Evolutionary conservation across 164 flowering plant genomes (phyloP), one percentile per base, ranked within the genome.

Genomic region (Magnolia changhungtana): DNA sequence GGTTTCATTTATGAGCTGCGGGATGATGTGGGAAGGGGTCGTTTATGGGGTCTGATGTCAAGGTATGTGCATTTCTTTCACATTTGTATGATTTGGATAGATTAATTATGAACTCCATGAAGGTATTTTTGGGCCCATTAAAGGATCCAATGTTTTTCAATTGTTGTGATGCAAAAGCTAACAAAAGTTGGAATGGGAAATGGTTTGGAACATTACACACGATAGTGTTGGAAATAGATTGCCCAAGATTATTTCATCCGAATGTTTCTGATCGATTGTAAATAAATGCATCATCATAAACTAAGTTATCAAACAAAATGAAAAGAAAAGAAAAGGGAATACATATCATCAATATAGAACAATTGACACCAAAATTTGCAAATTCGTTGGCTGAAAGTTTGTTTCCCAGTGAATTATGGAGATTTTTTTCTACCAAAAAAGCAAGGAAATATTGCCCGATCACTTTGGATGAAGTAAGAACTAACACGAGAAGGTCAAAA

Each of bases 1-100:
- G 97, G 90, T 80, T 87, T 90, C 81, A 71, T 73, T 74, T 80
- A 78, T 78, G 97, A 95, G 82, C 81, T 95, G 59, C 87, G 93
- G 59, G 95, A 90, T 85, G 97, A 94, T 79, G 80, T 84, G 50
- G 96, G 95, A 50, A 81, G 91, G 70, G 83, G 91, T 80, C 93
- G 94, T 21, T 66, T 95, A 75, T 95, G 96, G 98, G 90, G 97
- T 76, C 82, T 92, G 50, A 82, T 92, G 85, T 81, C 95, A 76
- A 90, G 98, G 97, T 92, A 81, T 77, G 24, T 18, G 45, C 58
- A 50, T 58, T 29, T 29, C 58, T 24, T 73, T 50, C 55, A 23
- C n/a, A 13, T 63, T 0, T 70, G 18, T 24, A 37, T 37, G 19
- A 49, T 71, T 71, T 8, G 2, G 21, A 20, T 64, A 64, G 67